Base-by-base conservation (phyloP, 352 stramenopile genomes). In the Phytopythium aichiense region DNA sequence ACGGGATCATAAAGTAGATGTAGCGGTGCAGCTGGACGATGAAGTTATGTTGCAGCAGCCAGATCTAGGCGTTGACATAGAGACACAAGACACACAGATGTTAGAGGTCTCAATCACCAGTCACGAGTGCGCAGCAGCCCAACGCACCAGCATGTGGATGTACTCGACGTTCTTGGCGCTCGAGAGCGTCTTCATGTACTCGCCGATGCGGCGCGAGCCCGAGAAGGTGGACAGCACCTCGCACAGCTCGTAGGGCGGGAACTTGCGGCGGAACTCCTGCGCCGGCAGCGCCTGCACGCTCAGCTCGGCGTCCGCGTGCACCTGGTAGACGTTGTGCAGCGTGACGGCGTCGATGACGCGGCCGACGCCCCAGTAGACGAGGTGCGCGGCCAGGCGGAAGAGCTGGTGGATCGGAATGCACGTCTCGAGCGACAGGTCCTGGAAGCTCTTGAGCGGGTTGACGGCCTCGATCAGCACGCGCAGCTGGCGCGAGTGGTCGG, bases 311-410 rank as follows among this genome's bases (percentile, higher is more conserved):
- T 81, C 79, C 6, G 82, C 61, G 54, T 81, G 73, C 22, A 94
- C 83, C 65, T 94, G 84, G 57, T 96, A 96, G 56, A 94, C 87
- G 55, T 93, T 96, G 70, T 93, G 83, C 59, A 94, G 71, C 4
- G 87, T 92, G 62, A 96, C 83, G 7, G 84, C 84, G 43, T 96
- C 87, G 49, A 96, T 74, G 30, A 96, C 79, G 18, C 80, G 76
- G 1, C 79, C 87, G 53, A 82, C 88, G 33, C 86, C 86, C 87
- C 87, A 96, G 63, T 92, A 92, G 0, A 92, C 82, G 12, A 96
- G 71, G 67, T 96, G 87, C 49, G 86, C 86, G 4, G 85, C 73
- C 18, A 96, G 72, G 20, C 86, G 82, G 66, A 94, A 96, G 15
- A 96, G 52, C 40, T 94, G 87, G 43, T 92, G 81, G 62, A 94